Base-by-base conservation (phyloP, 768 basidiomycete genomes). In the Tephrocybe sp. region DNA sequence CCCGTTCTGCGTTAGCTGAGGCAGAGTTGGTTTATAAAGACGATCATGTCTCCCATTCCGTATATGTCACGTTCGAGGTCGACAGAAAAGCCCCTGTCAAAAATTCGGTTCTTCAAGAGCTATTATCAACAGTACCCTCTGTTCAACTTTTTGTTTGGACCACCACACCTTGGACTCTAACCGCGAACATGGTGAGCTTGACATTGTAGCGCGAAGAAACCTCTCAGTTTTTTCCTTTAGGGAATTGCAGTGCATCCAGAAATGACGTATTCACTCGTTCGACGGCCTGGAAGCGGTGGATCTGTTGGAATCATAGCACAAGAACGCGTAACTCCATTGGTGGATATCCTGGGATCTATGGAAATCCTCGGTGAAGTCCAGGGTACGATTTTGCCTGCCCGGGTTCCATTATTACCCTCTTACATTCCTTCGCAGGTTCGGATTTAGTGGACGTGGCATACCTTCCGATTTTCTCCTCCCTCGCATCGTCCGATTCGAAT, bases 141-240 rank as follows among this genome's bases (percentile, higher is more conserved):
- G 67, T 85, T 10, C 75, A 77, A 23, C 59, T 97, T 9, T 72
- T 93, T 14, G 88, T 96, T 4, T 99, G 96, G 96, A 98, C 96
- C 2, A 98, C 96, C 3, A 98, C 96, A 0, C 91, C 96, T 1
- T 99, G 96, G 96, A 98, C 92, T 4, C 70, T 98, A 41, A 92
- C 90, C 5, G 91, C 92, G 1, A 98, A 99, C 62, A 92, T 94
- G 89, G 94, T 93, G 58, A 36, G 78, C 13, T 50, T 31, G 16
- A 39, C 16, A 20, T n/a, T 5, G 13, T 52, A 9, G 22, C 14
- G 6, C 34, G 34, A 38, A 39, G 38, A 30, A 54, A 32, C 36
- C 10, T 48, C 26, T 16, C 17, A 12, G 7, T 26, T 26, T 26
- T n/a, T 26, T 26, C 26, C 26, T 52, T 19, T 52, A 96, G 95